Evolutionary conservation across 2,329 filamentous ascomycete species (phyloP).

Genomic region (Xylaria sp.): DNA sequence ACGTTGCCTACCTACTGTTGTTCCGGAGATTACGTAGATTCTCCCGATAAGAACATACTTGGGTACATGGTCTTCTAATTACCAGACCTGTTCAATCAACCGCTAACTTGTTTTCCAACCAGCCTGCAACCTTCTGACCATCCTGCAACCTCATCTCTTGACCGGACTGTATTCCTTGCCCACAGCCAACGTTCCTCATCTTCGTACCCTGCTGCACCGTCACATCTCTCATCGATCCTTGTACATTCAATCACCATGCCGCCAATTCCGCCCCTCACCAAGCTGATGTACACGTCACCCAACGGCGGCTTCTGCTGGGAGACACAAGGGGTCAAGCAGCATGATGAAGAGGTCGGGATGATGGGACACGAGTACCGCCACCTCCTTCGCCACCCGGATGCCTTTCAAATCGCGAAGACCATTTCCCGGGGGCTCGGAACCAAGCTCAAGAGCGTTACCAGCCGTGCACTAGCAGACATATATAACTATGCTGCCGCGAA

Average conservation of each 20-base stretch:
- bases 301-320: not conserved
- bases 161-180: too few species aligned
- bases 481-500: slow-evolving; percentile 18
- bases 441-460: not conserved
- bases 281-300: not conserved
- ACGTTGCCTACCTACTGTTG: too few species aligned
- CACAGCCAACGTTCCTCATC: too few species aligned
- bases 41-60: too few species aligned
- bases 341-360: not conserved
- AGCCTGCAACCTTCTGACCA: too few species aligned
- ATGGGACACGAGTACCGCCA: not conserved
- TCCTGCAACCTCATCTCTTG: too few species aligned
- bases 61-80: too few species aligned
- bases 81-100: too few species aligned
- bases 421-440: slow-evolving; percentile 6
- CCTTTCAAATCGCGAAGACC: slow-evolving; percentile 9
- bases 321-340: not conserved
- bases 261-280: not conserved
- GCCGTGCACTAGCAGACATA: slow-evolving; percentile 5
- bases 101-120: too few species aligned
- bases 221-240: not conserved
- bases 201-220: not conserved
- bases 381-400: slow-evolving; percentile 16
- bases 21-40: too few species aligned
- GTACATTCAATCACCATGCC: not conserved